Conservation (phyloP, 1,139 yeast species). For the Schizosaccharomyces versatilis region DNA sequence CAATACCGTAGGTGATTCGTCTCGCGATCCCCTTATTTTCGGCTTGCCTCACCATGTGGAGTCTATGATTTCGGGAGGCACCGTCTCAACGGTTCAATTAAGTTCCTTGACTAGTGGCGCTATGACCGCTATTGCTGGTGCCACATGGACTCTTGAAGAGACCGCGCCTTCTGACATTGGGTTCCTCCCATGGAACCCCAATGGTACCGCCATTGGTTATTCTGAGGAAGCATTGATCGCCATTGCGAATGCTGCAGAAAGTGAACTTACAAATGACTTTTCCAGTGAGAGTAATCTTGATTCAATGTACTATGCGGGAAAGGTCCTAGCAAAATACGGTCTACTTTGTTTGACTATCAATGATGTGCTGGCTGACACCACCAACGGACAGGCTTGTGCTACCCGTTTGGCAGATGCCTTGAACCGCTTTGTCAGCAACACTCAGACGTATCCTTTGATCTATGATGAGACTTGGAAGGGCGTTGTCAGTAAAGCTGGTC, state of each 20-base stretch:
- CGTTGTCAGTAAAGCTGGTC: slow-evolving; percentile 35
- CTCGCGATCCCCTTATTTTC: slow-evolving; percentile 30
- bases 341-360: slow-evolving; percentile 41
- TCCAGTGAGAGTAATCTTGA: slow-evolving; percentile 26
- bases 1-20: slow-evolving; percentile 29
- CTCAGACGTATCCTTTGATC: slow-evolving; percentile 36
- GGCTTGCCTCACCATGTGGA: slow-evolving; percentile 52
- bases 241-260: slow-evolving; percentile 33
- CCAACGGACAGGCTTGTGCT: slow-evolving; percentile 29
- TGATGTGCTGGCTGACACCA: slow-evolving; percentile 36
- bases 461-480: slow-evolving; percentile 52
- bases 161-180: slow-evolving; percentile 28
- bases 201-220: slow-evolving; percentile 23
- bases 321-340: slow-evolving; percentile 54
- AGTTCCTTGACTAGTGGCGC: slow-evolving; percentile 45
- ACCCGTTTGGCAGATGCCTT: slow-evolving; percentile 33
- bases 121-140: slow-evolving; percentile 39
- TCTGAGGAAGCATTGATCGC: slow-evolving; percentile 26
- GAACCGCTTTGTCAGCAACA: slow-evolving; percentile 27
- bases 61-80: slow-evolving; percentile 25
- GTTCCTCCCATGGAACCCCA: slow-evolving; percentile 27
- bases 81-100: slow-evolving; percentile 23
- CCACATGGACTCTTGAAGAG: slow-evolving; percentile 30
- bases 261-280: slow-evolving; percentile 38
- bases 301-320: slow-evolving; percentile 46